These are phyloP conservation scores for Prunella vulgaris DNA, from an alignment of 257 asterid species.

Conservation along the genomic window DNA sequence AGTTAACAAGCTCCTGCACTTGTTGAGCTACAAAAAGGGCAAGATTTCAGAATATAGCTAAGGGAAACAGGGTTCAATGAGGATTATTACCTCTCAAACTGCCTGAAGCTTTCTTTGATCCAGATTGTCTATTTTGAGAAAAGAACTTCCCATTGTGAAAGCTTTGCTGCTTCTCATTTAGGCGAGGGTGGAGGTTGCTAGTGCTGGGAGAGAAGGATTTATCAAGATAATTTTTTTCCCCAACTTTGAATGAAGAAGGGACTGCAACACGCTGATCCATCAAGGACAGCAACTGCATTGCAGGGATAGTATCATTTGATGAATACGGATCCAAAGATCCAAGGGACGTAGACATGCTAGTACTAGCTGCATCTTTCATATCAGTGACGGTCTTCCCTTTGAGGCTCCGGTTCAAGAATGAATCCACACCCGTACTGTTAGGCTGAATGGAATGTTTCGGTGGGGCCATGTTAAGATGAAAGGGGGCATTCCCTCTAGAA, in stretches of 20 bases:
- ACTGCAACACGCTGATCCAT: conserved; percentile 53
- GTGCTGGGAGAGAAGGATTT: conserved; percentile 45
- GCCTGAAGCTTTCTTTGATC: conserved; percentile 30
- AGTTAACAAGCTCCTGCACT: conserved; percentile 18
- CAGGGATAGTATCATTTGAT: conserved; percentile 63
- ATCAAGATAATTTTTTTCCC: conserved; percentile 32
- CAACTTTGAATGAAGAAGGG: conserved; percentile 32
- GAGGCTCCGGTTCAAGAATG: conserved; percentile 25
- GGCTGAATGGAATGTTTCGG: conserved; percentile 25
- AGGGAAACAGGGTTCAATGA: neutral
- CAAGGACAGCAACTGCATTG: conserved; percentile 72
- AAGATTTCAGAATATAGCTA: neutral
- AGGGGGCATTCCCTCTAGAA: conserved; percentile 23
- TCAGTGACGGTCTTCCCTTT: conserved; percentile 31
- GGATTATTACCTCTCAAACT: conserved; percentile 29
- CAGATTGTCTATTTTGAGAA: conserved; percentile 29
- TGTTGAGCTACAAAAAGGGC: conserved; percentile 23
- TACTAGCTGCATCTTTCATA: conserved; percentile 10
- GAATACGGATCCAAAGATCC: conserved; percentile 47
- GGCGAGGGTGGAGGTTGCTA: conserved; percentile 34
- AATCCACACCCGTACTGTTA: conserved; percentile 8
- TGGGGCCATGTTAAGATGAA: conserved; percentile 27
- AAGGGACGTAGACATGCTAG: conserved; percentile 16
- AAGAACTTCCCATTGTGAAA: conserved; percentile 31
- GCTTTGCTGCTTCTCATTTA: conserved; percentile 36